Conservation (phyloP, 768 basidiomycete species). For the Tephrocybe sp. region DNA sequence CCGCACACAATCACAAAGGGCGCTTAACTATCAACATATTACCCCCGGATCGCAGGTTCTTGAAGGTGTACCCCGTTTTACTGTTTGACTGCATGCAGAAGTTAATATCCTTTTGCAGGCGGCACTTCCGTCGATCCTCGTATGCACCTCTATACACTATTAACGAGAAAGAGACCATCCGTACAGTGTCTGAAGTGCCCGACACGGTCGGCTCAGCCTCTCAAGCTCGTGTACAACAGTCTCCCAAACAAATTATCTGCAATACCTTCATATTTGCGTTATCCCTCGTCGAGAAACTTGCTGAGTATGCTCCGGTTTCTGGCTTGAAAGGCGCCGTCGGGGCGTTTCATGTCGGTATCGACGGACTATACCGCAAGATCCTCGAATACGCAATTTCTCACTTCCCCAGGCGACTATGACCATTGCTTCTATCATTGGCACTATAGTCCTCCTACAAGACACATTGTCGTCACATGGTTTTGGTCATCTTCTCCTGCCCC, state of each 20-base stretch:
- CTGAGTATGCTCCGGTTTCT: slow-evolving; percentile 16
- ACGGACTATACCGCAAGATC: slow-evolving; percentile 15
- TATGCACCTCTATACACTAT: not conserved
- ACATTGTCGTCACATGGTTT: slow-evolving; percentile 15
- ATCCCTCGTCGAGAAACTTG: slow-evolving; percentile 14
- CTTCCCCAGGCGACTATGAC: slow-evolving; percentile 9
- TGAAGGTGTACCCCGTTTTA: not conserved
- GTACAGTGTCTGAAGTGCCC: not conserved
- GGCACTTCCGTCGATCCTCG: not conserved
- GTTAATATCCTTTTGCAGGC: not conserved
- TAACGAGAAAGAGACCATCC: slow-evolving; percentile 4
- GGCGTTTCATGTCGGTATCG: slow-evolving; percentile 11
- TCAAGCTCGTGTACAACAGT: not conserved
- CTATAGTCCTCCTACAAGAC: slow-evolving; percentile 14
- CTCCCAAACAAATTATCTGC: slow-evolving; percentile 1
- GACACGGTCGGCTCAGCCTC: not conserved
- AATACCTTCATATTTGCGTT: slow-evolving; percentile 15
- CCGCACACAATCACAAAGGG: not conserved
- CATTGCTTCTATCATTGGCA: slow-evolving; percentile 15
- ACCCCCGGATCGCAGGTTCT: not conserved
- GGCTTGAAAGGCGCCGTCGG: not conserved
- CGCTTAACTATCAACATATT: not conserved
- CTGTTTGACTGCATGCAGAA: not conserved
- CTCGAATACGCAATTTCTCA: slow-evolving; percentile 14
- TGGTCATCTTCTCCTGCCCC: slow-evolving; percentile 13